Percentiles rank a stretch among this genome's conserved stretches.
Evolutionary conservation across 495 filamentous ascomycete species (phyloP).

Genomic region (Usnea hakonensis): DNA sequence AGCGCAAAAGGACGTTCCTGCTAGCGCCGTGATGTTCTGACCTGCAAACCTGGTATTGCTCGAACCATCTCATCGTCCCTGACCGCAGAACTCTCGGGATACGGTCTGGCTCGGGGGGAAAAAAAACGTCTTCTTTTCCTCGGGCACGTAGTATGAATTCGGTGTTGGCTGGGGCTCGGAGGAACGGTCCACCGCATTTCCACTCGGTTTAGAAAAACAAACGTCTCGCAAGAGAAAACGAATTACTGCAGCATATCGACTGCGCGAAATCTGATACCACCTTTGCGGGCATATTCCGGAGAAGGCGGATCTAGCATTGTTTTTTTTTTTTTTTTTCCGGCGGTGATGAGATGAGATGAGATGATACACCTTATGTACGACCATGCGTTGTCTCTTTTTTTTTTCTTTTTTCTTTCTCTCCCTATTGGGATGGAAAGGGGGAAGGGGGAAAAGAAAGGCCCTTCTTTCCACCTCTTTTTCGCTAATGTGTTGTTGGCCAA

Average conservation of each 20-base stretch:
- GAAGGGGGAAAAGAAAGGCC: not conserved
- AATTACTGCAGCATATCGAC: not conserved
- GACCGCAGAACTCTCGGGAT: not conserved
- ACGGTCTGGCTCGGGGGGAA: not conserved
- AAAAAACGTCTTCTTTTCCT: not conserved
- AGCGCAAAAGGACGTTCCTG: constrained; percentile 13
- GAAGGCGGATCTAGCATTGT: not conserved
- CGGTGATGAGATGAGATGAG: not conserved
- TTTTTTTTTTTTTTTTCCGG: too few species aligned
- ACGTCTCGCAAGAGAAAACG: not conserved
- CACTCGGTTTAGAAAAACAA: not conserved
- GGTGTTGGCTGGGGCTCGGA: not conserved
- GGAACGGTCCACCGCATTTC: not conserved
- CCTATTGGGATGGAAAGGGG: too few species aligned
- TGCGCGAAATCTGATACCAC: not conserved
- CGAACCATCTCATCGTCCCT: not conserved
- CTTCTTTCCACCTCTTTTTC: not conserved
- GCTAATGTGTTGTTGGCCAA: not conserved
- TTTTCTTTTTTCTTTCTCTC: not conserved
- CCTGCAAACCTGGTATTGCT: not conserved
- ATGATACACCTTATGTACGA: not conserved
- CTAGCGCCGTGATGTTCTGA: constrained; percentile 20
- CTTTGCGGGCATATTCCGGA: not conserved
- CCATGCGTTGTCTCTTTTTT: not conserved
- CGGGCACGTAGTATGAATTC: not conserved